phyloP scores from a whole-genome alignment of 1,139 yeast species.

The Kodamaea suecica region DNA sequence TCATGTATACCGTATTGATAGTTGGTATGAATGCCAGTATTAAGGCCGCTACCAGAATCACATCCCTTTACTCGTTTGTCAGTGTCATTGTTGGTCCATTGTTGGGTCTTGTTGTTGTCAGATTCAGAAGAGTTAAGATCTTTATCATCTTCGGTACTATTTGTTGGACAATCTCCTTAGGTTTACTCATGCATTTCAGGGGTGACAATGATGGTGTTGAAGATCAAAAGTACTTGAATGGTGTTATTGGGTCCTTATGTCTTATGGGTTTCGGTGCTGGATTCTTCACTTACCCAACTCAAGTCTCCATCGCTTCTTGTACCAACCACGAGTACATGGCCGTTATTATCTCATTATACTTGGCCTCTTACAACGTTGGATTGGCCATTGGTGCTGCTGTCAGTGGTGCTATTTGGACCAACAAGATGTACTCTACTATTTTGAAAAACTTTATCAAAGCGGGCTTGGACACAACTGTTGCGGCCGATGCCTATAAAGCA shows the following conservation, averaged over 20 bases:
- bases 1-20: constrained; percentile 58
- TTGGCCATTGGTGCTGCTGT: constrained; percentile 54
- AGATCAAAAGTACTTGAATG: constrained; percentile 32
- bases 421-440: constrained; percentile 36
- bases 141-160: constrained; percentile 57
- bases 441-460: constrained; percentile 13
- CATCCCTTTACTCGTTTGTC: constrained; percentile 61
- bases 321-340: constrained; percentile 66
- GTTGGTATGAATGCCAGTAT: constrained; percentile 59
- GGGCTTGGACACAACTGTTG: constrained; percentile 25
- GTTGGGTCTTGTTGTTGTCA: constrained; percentile 53
- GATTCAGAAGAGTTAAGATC: constrained; percentile 52
- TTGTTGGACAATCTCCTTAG: constrained; percentile 57
- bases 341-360: constrained; percentile 54
- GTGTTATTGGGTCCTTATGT: constrained; percentile 65
- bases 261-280: constrained; percentile 74
- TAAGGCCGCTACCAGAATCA: constrained; percentile 63
- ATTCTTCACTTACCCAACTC: constrained; percentile 64
- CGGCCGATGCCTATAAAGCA: constrained; percentile 47
- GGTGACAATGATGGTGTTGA: constrained; percentile 46
- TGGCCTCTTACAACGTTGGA: constrained; percentile 58
- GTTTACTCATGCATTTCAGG: constrained; percentile 55
- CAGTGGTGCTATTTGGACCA: constrained; percentile 67
- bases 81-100: constrained; percentile 60
- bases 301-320: constrained; percentile 60